Percentiles rank a stretch among this genome's conserved stretches.
phyloP scores from a whole-genome alignment of 2,329 filamentous ascomycete genomes.

The Cladophialophora yegresii region DNA sequence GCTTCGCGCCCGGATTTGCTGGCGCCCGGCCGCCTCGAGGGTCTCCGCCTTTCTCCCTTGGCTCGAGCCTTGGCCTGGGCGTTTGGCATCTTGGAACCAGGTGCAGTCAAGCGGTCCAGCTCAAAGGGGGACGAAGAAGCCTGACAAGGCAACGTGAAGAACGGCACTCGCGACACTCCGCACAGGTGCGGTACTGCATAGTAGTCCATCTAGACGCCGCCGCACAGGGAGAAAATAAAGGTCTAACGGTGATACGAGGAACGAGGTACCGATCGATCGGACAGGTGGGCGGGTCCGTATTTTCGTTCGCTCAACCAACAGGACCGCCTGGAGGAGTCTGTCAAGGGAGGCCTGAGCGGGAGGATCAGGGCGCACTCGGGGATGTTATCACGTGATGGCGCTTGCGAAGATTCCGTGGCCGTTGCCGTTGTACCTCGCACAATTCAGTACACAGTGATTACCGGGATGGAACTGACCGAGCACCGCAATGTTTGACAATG shows the following conservation, averaged over 20 bases:
- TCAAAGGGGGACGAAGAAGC: neutral
- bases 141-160: neutral
- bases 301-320: slow-evolving; percentile 13
- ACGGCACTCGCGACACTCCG: too few relatives aligned
- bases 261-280: slow-evolving; percentile 16
- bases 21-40: too few relatives aligned
- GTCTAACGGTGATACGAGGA: slow-evolving; percentile 1
- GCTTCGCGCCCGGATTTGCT: neutral
- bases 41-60: neutral
- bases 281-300: slow-evolving; percentile 4
- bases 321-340: neutral
- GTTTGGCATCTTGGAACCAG: neutral
- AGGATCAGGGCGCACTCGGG: slow-evolving; percentile 3
- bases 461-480: neutral
- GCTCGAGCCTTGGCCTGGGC: too few relatives aligned
- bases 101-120: neutral
- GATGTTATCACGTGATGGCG: neutral
- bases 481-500: neutral
- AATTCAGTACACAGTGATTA: neutral
- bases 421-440: too few relatives aligned
- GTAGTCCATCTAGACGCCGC: neutral
- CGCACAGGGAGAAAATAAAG: slow-evolving; percentile 4
- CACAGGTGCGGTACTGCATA: neutral
- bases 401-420: neutral
- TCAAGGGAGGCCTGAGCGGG: neutral